Evolutionary conservation across 192 early-diverging fungal genomes (phyloP).

Genomic region (Linnemannia elongata): DNA sequence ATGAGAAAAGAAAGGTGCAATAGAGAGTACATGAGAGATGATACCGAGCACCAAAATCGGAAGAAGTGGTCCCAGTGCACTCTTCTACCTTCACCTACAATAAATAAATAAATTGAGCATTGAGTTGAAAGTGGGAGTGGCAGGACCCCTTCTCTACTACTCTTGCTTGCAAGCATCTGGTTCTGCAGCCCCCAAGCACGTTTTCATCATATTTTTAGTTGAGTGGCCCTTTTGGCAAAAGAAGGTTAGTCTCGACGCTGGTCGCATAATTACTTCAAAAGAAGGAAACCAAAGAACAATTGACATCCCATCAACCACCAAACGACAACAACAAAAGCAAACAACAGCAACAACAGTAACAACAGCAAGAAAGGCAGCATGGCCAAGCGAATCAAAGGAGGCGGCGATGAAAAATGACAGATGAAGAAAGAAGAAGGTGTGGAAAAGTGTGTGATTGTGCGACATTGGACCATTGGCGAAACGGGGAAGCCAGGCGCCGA

Average conservation of each 20-base stretch:
- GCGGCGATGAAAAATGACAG: background rate
- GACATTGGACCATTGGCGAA: slow-evolving; percentile 5
- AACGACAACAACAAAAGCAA: background rate
- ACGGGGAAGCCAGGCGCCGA: background rate
- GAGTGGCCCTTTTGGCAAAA: background rate
- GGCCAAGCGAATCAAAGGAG: background rate
- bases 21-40: background rate
- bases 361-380: background rate
- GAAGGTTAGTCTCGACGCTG: background rate
- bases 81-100: background rate
- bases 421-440: background rate
- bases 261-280: background rate
- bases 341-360: background rate
- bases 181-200: background rate
- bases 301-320: background rate
- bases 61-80: slow-evolving; percentile 10
- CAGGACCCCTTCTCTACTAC: background rate
- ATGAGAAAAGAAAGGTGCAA: background rate
- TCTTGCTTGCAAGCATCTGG: no score
- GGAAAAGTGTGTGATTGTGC: background rate
- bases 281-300: slow-evolving; percentile 2
- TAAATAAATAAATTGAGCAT: background rate
- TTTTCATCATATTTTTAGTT: background rate
- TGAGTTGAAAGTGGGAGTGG: background rate
- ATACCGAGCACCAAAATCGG: background rate